These are phyloP conservation scores for Kregervanrija delftensis DNA, from an alignment of 805 yeast genomes.

Conservation along the genomic window DNA sequence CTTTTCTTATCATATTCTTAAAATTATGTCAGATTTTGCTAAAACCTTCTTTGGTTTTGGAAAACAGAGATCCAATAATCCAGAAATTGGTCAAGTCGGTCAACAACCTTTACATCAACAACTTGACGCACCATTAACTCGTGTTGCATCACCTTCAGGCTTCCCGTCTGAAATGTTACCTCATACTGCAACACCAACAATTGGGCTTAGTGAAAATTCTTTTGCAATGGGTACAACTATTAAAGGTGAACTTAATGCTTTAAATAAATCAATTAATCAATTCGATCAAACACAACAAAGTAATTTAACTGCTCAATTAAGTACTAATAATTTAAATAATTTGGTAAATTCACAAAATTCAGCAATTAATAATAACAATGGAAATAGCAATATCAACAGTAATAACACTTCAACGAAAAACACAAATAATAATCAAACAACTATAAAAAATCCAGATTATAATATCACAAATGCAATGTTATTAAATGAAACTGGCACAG, in stretches of 20 bases:
- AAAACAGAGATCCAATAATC: conserved; percentile 6
- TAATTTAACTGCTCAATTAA: conserved; percentile 16
- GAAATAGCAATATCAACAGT: neutral
- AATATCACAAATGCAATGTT: conserved; percentile 13
- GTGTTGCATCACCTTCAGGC: conserved; percentile 9
- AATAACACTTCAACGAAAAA: neutral
- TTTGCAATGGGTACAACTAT: conserved; percentile 67
- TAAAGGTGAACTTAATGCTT: conserved; percentile 28
- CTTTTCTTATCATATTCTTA: too few species aligned
- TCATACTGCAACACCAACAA: conserved; percentile 55
- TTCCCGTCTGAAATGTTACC: conserved; percentile 33
- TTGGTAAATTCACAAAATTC: neutral
- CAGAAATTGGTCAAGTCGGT: conserved; percentile 7
- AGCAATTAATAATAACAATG: neutral
- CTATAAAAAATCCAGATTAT: conserved; percentile 23
- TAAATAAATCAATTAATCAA: conserved; percentile 29
- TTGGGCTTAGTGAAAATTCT: conserved; percentile 56
- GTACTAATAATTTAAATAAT: neutral
- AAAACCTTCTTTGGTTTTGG: conserved; percentile 18
- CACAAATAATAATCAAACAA: neutral
- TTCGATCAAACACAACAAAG: conserved; percentile 20
- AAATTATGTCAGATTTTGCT: conserved; percentile 20
- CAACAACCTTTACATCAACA: conserved; percentile 11
- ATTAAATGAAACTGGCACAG: conserved; percentile 19
- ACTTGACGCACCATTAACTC: conserved; percentile 6